Evolutionary conservation across 2,329 filamentous ascomycete species (phyloP), one percentile per base, ranked within the genome.

Genomic region (Pleurostoma richardsiae): DNA sequence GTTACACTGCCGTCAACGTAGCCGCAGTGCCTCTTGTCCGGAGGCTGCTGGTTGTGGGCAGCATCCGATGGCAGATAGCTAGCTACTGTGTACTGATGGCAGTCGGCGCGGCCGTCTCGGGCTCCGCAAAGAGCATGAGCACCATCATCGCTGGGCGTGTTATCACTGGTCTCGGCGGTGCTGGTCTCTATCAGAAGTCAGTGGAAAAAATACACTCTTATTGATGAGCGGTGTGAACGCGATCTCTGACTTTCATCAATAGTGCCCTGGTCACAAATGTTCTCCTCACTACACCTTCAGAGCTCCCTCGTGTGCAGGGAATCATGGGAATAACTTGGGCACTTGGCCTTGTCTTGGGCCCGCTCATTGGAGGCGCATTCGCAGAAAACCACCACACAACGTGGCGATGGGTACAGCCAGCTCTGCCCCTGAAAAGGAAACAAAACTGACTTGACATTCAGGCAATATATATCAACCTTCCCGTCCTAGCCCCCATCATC

Each of bases 401-500:
- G 4, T 74, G 70, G 71, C 58, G 71, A 51, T 72, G 65, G 45
- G 33, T 36, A 36, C n/a, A 19, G 33, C 33, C 8, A n/a, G n/a
- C 33, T n/a, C 8, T 36, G 8, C 33, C n/a, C 33, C 33, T 36
- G 33, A 36, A 36, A n/a, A 8, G 33, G n/a, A 36, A n/a, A 8
- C 33, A 36, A 8, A 8, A 2, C 33, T 36, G 33, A 36, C 33
- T 8, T n/a, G n/a, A 8, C 8, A n/a, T n/a, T n/a, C 8, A 36
- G 33, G 67, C 65, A 0, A 76, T 77, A 53, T 81, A 80, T 54
- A 72, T 80, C 58, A 80, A 79, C 50, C 59, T 79, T 6, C 57
- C 59, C 6, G 53, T 66, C 33, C 57, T 79, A 4, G 66, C 62
- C 4, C 54, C 68, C 6, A 62, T 65, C 30, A 19, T 19, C 19